Conservation (phyloP, 2,329 filamentous ascomycete genomes). For the Aspergillus ochraceus region DNA sequence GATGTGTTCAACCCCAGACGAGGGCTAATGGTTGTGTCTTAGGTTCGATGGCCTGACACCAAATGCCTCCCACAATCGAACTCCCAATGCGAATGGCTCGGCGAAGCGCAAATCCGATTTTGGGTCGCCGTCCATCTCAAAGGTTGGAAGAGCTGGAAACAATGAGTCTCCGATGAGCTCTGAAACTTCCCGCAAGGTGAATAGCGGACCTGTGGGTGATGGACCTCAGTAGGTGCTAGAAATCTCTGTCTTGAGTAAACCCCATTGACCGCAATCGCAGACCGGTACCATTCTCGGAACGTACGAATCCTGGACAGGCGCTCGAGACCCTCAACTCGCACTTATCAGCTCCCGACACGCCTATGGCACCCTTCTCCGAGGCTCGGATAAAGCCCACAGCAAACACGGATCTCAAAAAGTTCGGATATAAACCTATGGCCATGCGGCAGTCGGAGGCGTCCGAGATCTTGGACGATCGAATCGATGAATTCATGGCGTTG, state of each 20-base stretch:
- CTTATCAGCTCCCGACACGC: slow-evolving; percentile 65
- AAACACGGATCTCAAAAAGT: slow-evolving; percentile 85
- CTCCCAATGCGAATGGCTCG: slow-evolving; percentile 40
- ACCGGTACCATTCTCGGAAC: slow-evolving; percentile 69
- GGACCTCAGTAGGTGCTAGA: slow-evolving; percentile 38
- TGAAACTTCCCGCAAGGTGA: slow-evolving; percentile 40
- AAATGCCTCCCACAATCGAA: slow-evolving; percentile 52
- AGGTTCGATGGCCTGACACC: slow-evolving; percentile 69
- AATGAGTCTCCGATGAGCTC: slow-evolving; percentile 52
- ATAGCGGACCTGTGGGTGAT: slow-evolving; percentile 27
- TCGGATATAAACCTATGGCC: slow-evolving; percentile 85
- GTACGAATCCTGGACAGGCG: slow-evolving; percentile 76
- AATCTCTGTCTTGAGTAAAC: background rate
- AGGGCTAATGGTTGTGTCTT: background rate
- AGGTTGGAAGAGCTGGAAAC: slow-evolving; percentile 44
- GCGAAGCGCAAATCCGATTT: slow-evolving; percentile 55
- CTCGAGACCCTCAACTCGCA: slow-evolving; percentile 81
- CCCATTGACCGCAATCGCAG: slow-evolving; percentile 35
- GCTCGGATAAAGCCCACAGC: slow-evolving; percentile 80
- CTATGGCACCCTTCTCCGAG: slow-evolving; percentile 70
- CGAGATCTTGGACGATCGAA: slow-evolving; percentile 90
- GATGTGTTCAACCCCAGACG: background rate
- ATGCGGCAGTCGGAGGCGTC: slow-evolving; percentile 94
- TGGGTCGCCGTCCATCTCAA: slow-evolving; percentile 47
- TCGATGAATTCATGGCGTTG: slow-evolving; percentile 80